Evolutionary conservation across 2,329 filamentous ascomycete genomes (phyloP), one percentile per base, ranked within the genome.

Genomic region (Trichoderma koningiopsis): DNA sequence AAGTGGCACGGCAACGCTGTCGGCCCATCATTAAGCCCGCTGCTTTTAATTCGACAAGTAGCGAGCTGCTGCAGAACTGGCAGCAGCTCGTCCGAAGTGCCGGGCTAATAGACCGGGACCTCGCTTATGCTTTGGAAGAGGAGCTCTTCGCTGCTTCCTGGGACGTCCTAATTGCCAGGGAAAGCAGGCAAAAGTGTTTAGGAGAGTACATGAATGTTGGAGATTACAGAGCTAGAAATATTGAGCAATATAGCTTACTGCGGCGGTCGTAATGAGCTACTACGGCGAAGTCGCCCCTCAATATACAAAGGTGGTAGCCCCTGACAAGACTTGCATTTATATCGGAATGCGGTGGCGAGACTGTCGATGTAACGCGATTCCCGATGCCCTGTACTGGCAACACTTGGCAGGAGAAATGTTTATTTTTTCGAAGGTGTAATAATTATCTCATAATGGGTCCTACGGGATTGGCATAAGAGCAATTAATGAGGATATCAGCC

Each of bases 1-100:
- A 33, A 67, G 40, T 67, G 64, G 22, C 64, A 52, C 40, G 55
- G 37, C 53, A 67, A 59, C 64, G 64, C 55, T 59, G 52, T 67
- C 64, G 53, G 55, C 49, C 40, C 43, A 59, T 57, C 27, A 10
- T 29, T 47, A 59, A 31, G 37, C 31, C 55, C n/a, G 61, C 16
- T n/a, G 16, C 1, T 24, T 37, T 35, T 58, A 13, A 37, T 52
- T 47, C 53, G 55, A 52, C 22, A 49, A 31, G 49, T 16, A 59
- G n/a, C 53, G 55, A 67, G 22, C 33, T 14, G 8, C 35, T 29
- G 43, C 55, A 22, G 31, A 68, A 66, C 27, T 53, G 57, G 62
- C 37, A 67, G 16, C 33, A 61, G 63, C 59, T 43, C 47, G 24
- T 37, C 27, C 37, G 11, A 31, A 13, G n/a, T 29, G 1, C 19